Evolutionary conservation across 1,284 basidiomycete species (phyloP), one percentile per base, ranked within the genome.

Genomic region (Ceratobasidium sp.): DNA sequence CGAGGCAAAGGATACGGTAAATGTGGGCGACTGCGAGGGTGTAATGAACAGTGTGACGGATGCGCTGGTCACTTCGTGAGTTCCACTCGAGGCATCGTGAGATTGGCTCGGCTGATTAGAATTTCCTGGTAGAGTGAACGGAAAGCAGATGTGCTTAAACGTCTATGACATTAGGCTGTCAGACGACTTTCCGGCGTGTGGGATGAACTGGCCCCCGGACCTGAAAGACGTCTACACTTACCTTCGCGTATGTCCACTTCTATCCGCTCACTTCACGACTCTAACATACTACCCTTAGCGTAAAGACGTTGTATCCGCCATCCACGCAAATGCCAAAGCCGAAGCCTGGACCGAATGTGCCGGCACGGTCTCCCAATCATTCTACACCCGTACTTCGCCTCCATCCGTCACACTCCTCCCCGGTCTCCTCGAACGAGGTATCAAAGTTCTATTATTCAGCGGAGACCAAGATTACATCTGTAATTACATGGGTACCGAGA

Each of bases 121-220:
- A 12, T 26, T 54, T 38, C 40, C 33, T 59, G n/a, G 1, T 81
- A 96, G 94, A 61, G 88, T 93, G 28, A 88, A 96, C 73, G 93
- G 92, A 5, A 85, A 89, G 79, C 84, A 88, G 50, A 93, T 91
- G 85, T 99, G 97, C 84, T 88, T 97, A 82, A 99, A 99, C 84
- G 91, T 99, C 62, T 99, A 99, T 82, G 98, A 99, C 83, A 91
- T 99, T 26, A 92, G 98, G 48, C 86, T 95, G 40, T 91, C 93
- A 75, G 98, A 99, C 83, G 89, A 88, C 15, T 87, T 84, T 64
- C 97, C 97, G n/a, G 92, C 91, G 2, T 99, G 97, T 84, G 97
- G 97, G 0, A 95, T 99, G 95, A 97, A 97, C 84, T 99, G 97
- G 97, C 97, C 97, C 3, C 92, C 93, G 20, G 95, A 96, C 80